These are phyloP conservation scores for Clohesyomyces aquaticus DNA, from an alignment of 495 filamentous ascomycete genomes.

Conservation along the genomic window DNA sequence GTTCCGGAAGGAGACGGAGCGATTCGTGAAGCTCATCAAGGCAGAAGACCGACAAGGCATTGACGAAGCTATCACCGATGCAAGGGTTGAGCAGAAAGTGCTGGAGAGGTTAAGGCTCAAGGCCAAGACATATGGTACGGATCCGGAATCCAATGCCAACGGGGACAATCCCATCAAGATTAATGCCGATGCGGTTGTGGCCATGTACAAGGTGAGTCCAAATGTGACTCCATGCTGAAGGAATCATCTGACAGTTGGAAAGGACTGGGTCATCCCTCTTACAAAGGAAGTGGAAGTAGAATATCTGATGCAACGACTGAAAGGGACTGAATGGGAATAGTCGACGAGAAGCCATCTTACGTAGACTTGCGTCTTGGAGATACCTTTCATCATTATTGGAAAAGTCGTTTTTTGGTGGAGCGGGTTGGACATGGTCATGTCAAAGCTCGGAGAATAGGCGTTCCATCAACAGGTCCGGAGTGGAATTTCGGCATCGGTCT, in stretches of 20 bases:
- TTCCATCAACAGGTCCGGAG: too few relatives aligned
- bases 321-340: constrained; percentile 67
- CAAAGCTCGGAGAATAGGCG: too few relatives aligned
- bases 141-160: constrained; percentile 70
- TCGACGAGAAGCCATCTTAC: not conserved
- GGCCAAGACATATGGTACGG: constrained; percentile 92
- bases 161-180: constrained; percentile 69
- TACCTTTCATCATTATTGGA: not conserved
- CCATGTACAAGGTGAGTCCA: constrained; percentile 80
- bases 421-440: too few relatives aligned
- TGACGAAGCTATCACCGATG: constrained; percentile 86
- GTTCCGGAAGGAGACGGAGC: constrained; percentile 80
- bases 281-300: constrained; percentile 98
- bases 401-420: too few relatives aligned
- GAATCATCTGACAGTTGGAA: not conserved
- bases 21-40: constrained; percentile 78
- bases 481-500: not conserved
- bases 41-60: constrained; percentile 78
- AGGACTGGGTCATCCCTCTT: constrained; percentile 91
- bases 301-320: constrained; percentile 92
- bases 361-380: not conserved
- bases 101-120: constrained; percentile 85
- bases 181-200: constrained; percentile 87
- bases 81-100: constrained; percentile 87
- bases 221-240: not conserved